Evolutionary conservation across 75 land plant genomes (phyloP).

Genomic region (Sequoiadendron giganteum): DNA sequence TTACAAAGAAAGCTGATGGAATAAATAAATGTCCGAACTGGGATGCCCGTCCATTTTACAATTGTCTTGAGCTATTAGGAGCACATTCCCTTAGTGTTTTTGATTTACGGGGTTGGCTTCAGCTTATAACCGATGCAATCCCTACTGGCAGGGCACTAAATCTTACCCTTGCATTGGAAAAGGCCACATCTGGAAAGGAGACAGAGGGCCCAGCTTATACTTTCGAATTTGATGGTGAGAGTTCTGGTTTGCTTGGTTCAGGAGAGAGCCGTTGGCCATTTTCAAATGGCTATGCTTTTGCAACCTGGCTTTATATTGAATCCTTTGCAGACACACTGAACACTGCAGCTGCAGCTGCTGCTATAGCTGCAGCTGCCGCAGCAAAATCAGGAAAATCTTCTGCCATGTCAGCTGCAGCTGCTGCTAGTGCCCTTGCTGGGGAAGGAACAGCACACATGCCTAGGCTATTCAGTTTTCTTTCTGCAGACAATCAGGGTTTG

Average conservation of each 20-base stretch:
- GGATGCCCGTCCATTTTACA: slow-evolving; percentile 68
- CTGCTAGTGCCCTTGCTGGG: slow-evolving; percentile 98
- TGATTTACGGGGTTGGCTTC: slow-evolving; percentile 80
- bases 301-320: slow-evolving; percentile 98
- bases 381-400: slow-evolving; percentile 93
- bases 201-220: slow-evolving; percentile 83
- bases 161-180: slow-evolving; percentile 79
- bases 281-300: slow-evolving; percentile 95
- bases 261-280: slow-evolving; percentile 99
- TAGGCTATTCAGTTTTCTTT: slow-evolving; percentile 90
- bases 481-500: slow-evolving; percentile 91
- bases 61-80: slow-evolving; percentile 70
- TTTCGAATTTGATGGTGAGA: slow-evolving; percentile 99
- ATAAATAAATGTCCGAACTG: slow-evolving; percentile 29
- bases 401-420: slow-evolving; percentile 96
- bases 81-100: slow-evolving; percentile 74
- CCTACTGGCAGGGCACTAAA: slow-evolving; percentile 56
- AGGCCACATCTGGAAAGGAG: slow-evolving; percentile 77
- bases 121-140: slow-evolving; percentile 48
- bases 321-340: slow-evolving; percentile 92
- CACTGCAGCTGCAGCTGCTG: slow-evolving; percentile 96
- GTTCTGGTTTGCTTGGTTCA: slow-evolving; percentile 97
- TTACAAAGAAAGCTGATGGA: slow-evolving; percentile 31
- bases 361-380: slow-evolving; percentile 96
- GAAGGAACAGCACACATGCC: slow-evolving; percentile 99